Percentiles rank a stretch among this genome's conserved stretches.
Evolutionary conservation across 2,329 filamentous ascomycete species (phyloP).

Genomic region (Dactylellina drechsleri): DNA sequence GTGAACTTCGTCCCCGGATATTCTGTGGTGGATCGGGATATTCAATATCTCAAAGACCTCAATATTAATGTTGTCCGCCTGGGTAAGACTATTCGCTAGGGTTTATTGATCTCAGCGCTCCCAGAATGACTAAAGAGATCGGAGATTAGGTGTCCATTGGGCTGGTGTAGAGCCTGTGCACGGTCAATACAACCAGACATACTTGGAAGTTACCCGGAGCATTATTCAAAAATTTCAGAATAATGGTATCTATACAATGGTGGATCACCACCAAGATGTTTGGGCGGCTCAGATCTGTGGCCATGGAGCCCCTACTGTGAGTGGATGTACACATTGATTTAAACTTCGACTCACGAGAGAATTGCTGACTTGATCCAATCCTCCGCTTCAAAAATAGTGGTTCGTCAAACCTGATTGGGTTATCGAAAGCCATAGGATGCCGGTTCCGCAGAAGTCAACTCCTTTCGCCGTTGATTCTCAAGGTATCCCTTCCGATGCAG

Average conservation of each 20-base stretch:
- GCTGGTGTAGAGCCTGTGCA: conserved; percentile 45
- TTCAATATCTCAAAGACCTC: conserved; percentile 46
- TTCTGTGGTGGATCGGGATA: conserved; percentile 51
- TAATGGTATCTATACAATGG: conserved; percentile 51
- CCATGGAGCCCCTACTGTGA: conserved; percentile 45
- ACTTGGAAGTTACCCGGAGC: conserved; percentile 39
- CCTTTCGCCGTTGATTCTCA: conserved; percentile 37
- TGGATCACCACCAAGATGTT: conserved; percentile 53
- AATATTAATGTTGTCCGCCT: conserved; percentile 48
- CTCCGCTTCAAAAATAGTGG: conserved; percentile 26
- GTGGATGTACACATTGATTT: not conserved
- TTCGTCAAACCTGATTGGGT: conserved; percentile 54
- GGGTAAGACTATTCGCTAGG: conserved; percentile 13
- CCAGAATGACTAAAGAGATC: not conserved
- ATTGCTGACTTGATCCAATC: too few species aligned
- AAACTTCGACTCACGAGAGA: too few species aligned
- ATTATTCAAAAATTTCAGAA: conserved; percentile 53
- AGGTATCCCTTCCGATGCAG: conserved; percentile 43
- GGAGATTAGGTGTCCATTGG: conserved; percentile 46
- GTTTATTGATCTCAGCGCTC: not conserved
- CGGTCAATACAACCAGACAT: conserved; percentile 49
- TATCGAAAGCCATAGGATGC: conserved; percentile 38
- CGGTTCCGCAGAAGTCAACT: conserved; percentile 33
- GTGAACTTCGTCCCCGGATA: conserved; percentile 41
- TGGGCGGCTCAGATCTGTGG: conserved; percentile 51